Conservation (phyloP, 2,329 filamentous ascomycete species). For the Tolypocladium guangdongense region DNA sequence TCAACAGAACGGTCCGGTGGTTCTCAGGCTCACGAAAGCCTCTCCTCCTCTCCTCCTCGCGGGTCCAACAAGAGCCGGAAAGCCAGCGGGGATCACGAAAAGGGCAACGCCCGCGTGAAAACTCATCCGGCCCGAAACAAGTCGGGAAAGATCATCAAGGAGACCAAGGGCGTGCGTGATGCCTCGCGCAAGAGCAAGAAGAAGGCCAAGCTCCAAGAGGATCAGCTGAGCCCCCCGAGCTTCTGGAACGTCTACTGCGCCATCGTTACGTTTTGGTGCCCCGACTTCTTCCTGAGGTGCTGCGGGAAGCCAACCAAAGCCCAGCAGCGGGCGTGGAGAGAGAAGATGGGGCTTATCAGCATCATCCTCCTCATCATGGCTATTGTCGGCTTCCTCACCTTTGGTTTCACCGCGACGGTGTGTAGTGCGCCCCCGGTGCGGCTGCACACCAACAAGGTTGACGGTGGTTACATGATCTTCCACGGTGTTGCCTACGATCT, state of each 20-base stretch:
- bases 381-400: slow-evolving; percentile 89
- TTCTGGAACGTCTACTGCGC: slow-evolving; percentile 95
- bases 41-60: slow-evolving; percentile 33
- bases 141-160: slow-evolving; percentile 55
- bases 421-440: slow-evolving; percentile 64
- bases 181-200: slow-evolving; percentile 24
- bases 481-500: slow-evolving; percentile 87
- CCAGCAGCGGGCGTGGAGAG: slow-evolving; percentile 87
- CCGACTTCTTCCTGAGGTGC: slow-evolving; percentile 72
- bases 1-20: slow-evolving; percentile 42
- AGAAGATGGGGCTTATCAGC: slow-evolving; percentile 95
- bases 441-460: slow-evolving; percentile 73
- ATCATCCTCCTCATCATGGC: slow-evolving; percentile 82
- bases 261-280: slow-evolving; percentile 89
- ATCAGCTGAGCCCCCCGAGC: slow-evolving; percentile 68
- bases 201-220: slow-evolving; percentile 37
- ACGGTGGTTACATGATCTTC: slow-evolving; percentile 83
- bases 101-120: slow-evolving; percentile 15
- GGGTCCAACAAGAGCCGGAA: slow-evolving; percentile 23
- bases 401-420: slow-evolving; percentile 86
- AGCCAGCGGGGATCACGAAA: slow-evolving; percentile 20
- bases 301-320: slow-evolving; percentile 78
- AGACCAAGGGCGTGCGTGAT: slow-evolving; percentile 30
- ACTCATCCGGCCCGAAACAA: slow-evolving; percentile 30
- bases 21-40: slow-evolving; percentile 33